These are phyloP conservation scores for Orobanche coerulescens DNA, from an alignment of 257 asterid species.

Conservation along the genomic window DNA sequence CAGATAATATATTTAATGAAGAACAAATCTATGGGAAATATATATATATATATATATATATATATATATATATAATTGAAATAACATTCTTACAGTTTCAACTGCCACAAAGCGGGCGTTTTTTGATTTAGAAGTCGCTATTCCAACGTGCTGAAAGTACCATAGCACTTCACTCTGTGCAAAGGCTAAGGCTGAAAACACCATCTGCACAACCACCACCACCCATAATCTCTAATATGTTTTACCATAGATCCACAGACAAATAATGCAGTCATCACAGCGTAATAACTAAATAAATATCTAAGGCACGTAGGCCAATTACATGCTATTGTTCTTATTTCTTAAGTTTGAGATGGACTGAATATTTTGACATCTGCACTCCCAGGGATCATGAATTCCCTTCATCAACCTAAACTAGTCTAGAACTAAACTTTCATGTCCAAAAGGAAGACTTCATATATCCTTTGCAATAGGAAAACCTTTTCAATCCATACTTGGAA, in stretches of 20 bases:
- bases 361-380: conserved; percentile 1
- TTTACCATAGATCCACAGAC: conserved; percentile 4
- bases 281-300: background rate
- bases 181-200: conserved; percentile 92
- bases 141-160: conserved; percentile 94
- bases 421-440: conserved; percentile 10
- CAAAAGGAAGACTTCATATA: background rate
- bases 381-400: background rate
- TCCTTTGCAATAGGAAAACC: conserved; percentile 6
- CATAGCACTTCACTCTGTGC: conserved; percentile 95
- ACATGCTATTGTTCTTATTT: background rate
- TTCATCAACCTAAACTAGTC: conserved; percentile 6
- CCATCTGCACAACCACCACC: conserved; percentile 71
- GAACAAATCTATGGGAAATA: conserved; percentile 5
- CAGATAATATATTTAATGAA: conserved; percentile 14
- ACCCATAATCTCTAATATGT: conserved; percentile 13
- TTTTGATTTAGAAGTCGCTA: conserved; percentile 72
- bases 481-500: background rate
- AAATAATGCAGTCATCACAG: conserved; percentile 11
- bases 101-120: conserved; percentile 66
- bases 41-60: conserved; percentile 4
- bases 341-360: background rate
- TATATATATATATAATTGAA: conserved; percentile 7
- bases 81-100: conserved; percentile 64
- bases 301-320: background rate